Evolutionary conservation across 73 alveolate genomes (phyloP).

Genomic region (Blepharisma japonicum): DNA sequence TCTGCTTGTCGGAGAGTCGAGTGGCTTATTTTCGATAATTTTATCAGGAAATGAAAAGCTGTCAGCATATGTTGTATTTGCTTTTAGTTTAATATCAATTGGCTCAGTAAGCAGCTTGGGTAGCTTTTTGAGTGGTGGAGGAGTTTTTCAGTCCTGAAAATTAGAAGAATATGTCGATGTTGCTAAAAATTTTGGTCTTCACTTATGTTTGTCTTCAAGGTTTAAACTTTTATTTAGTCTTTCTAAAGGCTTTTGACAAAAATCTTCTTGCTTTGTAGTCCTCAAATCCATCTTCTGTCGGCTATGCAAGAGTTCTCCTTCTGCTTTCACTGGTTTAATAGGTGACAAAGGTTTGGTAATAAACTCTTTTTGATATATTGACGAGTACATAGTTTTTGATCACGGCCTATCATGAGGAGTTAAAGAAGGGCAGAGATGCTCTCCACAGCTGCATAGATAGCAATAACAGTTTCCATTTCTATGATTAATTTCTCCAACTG

Average conservation of each 20-base stretch:
- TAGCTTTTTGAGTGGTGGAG: too few species aligned
- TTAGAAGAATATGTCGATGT: slow-evolving; percentile 8
- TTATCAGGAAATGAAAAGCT: too few species aligned
- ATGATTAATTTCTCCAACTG: slow-evolving; percentile 1
- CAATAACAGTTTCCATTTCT: background rate
- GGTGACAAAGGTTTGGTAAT: background rate
- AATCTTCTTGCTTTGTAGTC: slow-evolving; percentile 22
- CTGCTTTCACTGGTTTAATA: background rate
- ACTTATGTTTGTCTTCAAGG: background rate
- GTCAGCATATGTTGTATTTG: too few species aligned
- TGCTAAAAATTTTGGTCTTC: background rate
- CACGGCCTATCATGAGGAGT: background rate
- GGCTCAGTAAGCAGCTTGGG: too few species aligned
- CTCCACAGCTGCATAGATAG: background rate
- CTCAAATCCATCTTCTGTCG: slow-evolving; percentile 1
- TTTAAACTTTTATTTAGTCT: background rate
- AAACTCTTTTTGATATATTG: background rate
- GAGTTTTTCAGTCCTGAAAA: background rate
- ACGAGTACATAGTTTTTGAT: background rate
- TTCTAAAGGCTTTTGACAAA: background rate
- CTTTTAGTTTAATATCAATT: too few species aligned
- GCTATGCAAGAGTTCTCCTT: background rate
- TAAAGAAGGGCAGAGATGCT: slow-evolving; percentile 1
- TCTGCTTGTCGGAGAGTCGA: too few species aligned
- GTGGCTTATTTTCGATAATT: too few species aligned